phyloP scores from a whole-genome alignment of 352 stramenopile genomes.

The Phytophthora chlamydospora region DNA sequence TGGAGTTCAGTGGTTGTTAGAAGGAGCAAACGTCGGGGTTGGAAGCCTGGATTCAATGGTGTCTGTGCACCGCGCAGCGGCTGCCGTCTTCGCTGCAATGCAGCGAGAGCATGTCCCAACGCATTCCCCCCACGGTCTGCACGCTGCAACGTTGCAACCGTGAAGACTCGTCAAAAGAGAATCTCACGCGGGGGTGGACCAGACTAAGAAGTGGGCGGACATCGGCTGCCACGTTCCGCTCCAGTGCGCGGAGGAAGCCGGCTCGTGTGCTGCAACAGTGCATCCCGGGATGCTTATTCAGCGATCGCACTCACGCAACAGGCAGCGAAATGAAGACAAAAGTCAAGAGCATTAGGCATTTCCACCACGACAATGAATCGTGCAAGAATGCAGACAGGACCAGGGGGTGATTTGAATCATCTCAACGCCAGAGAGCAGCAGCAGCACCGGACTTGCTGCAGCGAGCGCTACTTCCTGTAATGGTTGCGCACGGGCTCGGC shows the following conservation, averaged over 20 bases:
- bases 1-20: too few relatives aligned
- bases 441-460: conserved; percentile 5
- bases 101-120: conserved; percentile 3
- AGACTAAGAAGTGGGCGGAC: conserved; percentile 20
- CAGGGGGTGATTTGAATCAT: conserved; percentile 28
- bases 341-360: too few relatives aligned
- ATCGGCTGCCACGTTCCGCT: conserved; percentile 4
- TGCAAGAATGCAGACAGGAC: conserved; percentile 16
- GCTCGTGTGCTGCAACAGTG: neutral
- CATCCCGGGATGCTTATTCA: conserved; percentile 19
- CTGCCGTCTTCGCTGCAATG: conserved; percentile 1
- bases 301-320: neutral
- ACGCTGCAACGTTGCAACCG: conserved; percentile 5
- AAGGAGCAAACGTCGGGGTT: too few relatives aligned
- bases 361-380: neutral
- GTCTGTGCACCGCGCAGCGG: neutral
- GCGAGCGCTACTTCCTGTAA: conserved; percentile 1
- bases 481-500: conserved; percentile 7
- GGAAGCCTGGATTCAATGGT: conserved; percentile 5
- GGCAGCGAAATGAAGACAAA: neutral
- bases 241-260: conserved; percentile 7
- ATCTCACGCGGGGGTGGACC: conserved; percentile 10
- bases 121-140: neutral
- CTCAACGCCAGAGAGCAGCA: conserved; percentile 12
- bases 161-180: neutral